Conservation (phyloP, 805 yeast species). For the Scheffersomyces spartinae region DNA sequence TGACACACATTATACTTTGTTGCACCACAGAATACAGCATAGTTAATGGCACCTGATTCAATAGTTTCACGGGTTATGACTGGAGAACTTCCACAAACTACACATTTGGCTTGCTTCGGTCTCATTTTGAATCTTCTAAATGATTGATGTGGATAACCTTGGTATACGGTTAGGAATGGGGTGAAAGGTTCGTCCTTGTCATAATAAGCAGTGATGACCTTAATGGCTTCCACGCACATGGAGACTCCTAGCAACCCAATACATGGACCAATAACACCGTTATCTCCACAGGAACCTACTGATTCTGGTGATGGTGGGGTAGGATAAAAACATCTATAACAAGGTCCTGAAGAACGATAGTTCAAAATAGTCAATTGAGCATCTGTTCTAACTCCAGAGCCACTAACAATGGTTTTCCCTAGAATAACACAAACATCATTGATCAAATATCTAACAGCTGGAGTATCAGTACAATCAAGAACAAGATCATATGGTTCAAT, state of each 20-base stretch:
- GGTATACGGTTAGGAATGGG: constrained; percentile 61
- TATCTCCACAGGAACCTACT: constrained; percentile 80
- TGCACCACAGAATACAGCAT: constrained; percentile 65
- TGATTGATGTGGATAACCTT: constrained; percentile 56
- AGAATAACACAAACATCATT: constrained; percentile 71
- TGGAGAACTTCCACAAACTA: constrained; percentile 49
- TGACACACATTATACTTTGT: constrained; percentile 34
- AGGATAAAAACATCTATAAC: constrained; percentile 91
- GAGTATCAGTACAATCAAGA: constrained; percentile 92
- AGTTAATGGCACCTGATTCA: constrained; percentile 40
- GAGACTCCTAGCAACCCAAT: constrained; percentile 82
- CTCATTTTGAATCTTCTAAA: constrained; percentile 75
- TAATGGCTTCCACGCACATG: constrained; percentile 84
- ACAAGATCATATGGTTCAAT: constrained; percentile 61
- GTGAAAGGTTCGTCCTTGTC: constrained; percentile 31
- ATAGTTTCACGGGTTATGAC: constrained; percentile 37
- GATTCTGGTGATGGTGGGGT: constrained; percentile 77
- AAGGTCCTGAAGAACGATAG: constrained; percentile 62
- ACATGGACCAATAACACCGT: constrained; percentile 94
- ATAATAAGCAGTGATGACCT: constrained; percentile 52
- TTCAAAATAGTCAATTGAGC: constrained; percentile 81
- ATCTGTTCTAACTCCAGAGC: constrained; percentile 83
- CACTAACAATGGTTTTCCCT: constrained; percentile 71
- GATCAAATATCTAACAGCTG: constrained; percentile 73
- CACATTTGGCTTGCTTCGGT: constrained; percentile 46